Evolutionary conservation across 2,329 filamentous ascomycete species (phyloP).

Genomic region (Colletotrichum sp.): DNA sequence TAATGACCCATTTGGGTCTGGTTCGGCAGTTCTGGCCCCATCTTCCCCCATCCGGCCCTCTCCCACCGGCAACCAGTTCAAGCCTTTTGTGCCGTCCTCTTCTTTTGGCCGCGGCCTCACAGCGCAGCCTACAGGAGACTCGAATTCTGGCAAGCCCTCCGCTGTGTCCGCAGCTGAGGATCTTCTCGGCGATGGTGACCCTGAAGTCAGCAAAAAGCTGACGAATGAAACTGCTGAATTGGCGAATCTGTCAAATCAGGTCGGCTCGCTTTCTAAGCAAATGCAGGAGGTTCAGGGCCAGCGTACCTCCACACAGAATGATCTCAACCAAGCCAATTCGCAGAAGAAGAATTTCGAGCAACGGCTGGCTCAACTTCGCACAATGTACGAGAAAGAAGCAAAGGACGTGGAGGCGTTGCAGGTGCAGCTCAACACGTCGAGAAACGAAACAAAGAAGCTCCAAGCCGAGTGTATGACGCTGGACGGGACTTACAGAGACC

Average conservation of each 20-base stretch:
- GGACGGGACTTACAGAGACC: slow-evolving; percentile 80
- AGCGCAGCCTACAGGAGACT: slow-evolving; percentile 75
- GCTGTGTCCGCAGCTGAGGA: slow-evolving; percentile 69
- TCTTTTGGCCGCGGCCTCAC: slow-evolving; percentile 87
- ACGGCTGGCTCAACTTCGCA: slow-evolving; percentile 82
- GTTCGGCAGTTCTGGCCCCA: slow-evolving; percentile 48
- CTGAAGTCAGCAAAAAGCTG: slow-evolving; percentile 85
- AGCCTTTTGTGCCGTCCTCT: slow-evolving; percentile 90
- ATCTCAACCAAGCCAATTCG: slow-evolving; percentile 78
- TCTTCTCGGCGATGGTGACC: slow-evolving; percentile 87
- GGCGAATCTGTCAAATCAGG: slow-evolving; percentile 95
- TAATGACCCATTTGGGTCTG: slow-evolving; percentile 67
- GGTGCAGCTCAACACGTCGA: slow-evolving; percentile 77
- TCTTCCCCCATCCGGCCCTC: slow-evolving; percentile 60
- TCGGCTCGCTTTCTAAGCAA: slow-evolving; percentile 87
- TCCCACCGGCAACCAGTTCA: slow-evolving; percentile 66
- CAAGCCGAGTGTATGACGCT: slow-evolving; percentile 84
- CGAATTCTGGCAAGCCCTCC: slow-evolving; percentile 45
- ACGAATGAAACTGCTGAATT: slow-evolving; percentile 90
- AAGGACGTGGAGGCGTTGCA: slow-evolving; percentile 84
- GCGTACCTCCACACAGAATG: slow-evolving; percentile 77
- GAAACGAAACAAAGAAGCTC: slow-evolving; percentile 82
- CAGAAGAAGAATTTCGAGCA: slow-evolving; percentile 95
- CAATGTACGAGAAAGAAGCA: slow-evolving; percentile 92
- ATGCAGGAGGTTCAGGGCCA: slow-evolving; percentile 93